These are phyloP conservation scores for Chondrostereum purpureum DNA, from an alignment of 1,284 basidiomycete species.

Conservation along the genomic window DNA sequence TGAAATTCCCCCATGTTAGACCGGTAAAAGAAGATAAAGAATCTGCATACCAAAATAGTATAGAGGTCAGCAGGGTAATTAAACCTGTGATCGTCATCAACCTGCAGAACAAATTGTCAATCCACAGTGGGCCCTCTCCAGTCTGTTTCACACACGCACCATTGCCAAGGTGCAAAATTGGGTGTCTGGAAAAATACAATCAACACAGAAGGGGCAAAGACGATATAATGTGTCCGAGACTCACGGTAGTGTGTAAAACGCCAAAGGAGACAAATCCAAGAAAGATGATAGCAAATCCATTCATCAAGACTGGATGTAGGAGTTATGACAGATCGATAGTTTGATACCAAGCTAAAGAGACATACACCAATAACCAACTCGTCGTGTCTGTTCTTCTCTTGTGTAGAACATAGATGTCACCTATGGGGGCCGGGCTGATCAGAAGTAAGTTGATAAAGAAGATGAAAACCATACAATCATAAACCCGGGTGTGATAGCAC, in stretches of 20 bases:
- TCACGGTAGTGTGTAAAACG: conserved; percentile 36
- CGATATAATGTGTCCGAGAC: conserved; percentile 3
- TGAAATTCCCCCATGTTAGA: conserved; percentile 1
- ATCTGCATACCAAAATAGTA: conserved; percentile 43
- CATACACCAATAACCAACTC: conserved; percentile 75
- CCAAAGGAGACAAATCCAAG: conserved; percentile 53
- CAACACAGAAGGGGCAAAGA: not conserved
- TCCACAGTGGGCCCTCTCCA: too few relatives aligned
- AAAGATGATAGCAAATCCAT: conserved; percentile 58
- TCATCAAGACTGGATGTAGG: conserved; percentile 46
- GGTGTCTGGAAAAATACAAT: conserved; percentile 20
- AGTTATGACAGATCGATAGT: conserved; percentile 11
- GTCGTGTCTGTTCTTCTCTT: conserved; percentile 63
- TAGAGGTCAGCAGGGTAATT: conserved; percentile 53
- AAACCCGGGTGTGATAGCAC: conserved; percentile 78
- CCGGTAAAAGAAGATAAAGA: not conserved
- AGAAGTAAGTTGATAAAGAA: conserved; percentile 5
- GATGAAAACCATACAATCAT: conserved; percentile 46
- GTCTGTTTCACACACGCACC: too few relatives aligned
- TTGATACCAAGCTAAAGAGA: conserved; percentile 12
- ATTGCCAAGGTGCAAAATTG: conserved; percentile 49
- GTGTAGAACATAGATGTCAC: conserved; percentile 72
- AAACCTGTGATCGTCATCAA: conserved; percentile 56
- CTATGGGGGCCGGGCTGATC: conserved; percentile 5
- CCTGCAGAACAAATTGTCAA: conserved; percentile 24